Evolutionary conservation across 257 asterid species (phyloP).

Genomic region (Mitragyna speciosa): DNA sequence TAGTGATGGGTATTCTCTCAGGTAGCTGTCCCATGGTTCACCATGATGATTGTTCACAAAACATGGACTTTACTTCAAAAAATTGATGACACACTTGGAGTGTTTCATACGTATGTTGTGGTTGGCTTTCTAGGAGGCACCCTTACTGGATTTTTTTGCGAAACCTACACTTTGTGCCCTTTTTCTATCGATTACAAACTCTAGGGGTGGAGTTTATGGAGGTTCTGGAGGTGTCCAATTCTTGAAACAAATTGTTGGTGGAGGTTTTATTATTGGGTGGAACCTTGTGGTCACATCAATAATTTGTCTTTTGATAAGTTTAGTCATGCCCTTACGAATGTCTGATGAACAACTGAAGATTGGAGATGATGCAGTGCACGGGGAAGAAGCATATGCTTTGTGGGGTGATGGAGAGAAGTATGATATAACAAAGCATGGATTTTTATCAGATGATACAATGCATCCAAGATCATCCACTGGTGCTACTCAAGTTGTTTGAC

Average conservation of each 20-base stretch:
- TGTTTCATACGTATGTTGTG: constrained; percentile 65
- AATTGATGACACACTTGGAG: constrained; percentile 68
- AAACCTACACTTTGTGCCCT: constrained; percentile 54
- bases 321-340: constrained; percentile 53
- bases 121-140: constrained; percentile 59
- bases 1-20: constrained; percentile 56
- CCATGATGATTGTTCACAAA: constrained; percentile 64
- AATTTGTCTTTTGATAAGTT: constrained; percentile 39
- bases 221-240: constrained; percentile 51
- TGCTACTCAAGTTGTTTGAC: too few relatives aligned
- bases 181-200: constrained; percentile 53
- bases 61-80: constrained; percentile 50
- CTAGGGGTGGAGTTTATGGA: constrained; percentile 53
- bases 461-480: too few relatives aligned
- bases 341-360: constrained; percentile 50
- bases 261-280: constrained; percentile 61
- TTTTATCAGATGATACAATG: too few relatives aligned
- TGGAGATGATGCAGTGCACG: constrained; percentile 72
- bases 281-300: constrained; percentile 53
- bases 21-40: constrained; percentile 71
- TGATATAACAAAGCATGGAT: constrained; percentile 52
- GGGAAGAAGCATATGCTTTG: constrained; percentile 69
- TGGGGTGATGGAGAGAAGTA: constrained; percentile 72
- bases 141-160: constrained; percentile 59
- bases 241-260: constrained; percentile 57